Base-by-base conservation (phyloP, 1,139 yeast genomes). In the Sugiyamaella sp. region DNA sequence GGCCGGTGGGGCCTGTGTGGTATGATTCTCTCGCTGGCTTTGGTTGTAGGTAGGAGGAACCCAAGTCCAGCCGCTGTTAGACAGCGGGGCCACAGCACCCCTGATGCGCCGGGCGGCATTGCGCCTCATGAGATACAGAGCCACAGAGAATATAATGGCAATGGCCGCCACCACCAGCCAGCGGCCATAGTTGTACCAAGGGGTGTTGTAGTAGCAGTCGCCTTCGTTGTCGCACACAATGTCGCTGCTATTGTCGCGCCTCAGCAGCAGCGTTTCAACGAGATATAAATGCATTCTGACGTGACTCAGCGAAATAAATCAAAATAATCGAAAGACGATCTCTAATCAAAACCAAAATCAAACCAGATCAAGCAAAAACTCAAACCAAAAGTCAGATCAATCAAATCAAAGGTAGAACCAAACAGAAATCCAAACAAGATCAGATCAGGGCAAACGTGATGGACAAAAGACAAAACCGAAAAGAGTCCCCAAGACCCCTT, bases 31-130 rank as follows among this genome's bases (percentile, higher is more conserved):
- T 54, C 74, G 75, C 63, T 87, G 89, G 2, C 93, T 80, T 63
- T 86, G 93, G 56, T 77, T 71, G 67, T 90, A 89, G n/a, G 86
- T 77, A 0, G 97, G 96, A 0, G 97, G 96, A 3, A 97, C 96
- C 0, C 95, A 85, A 77, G 90, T 80, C 95, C 97, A 90, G 6
- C 89, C 81, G 0, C 97, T 89, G 6, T 95, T 95, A 56, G 84
- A 78, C 3, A 89, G 75, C 0, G 97, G 97, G 29, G 77, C 77
- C 39, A 76, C 74, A 3, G 97, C 97, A 38, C 73, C 70, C 39
- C 68, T 74, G 1, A 80, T 74, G 65, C 97, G 77, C 54, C 78
- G 76, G 50, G 77, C 79, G 62, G 89, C 87, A 45, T 61, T 56
- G 37, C 64, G 48, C 46, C 72, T 64, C 39, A 84, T 77, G 39